Conservation (phyloP, 345 rosid genomes). For the Lepidium africanum region DNA sequence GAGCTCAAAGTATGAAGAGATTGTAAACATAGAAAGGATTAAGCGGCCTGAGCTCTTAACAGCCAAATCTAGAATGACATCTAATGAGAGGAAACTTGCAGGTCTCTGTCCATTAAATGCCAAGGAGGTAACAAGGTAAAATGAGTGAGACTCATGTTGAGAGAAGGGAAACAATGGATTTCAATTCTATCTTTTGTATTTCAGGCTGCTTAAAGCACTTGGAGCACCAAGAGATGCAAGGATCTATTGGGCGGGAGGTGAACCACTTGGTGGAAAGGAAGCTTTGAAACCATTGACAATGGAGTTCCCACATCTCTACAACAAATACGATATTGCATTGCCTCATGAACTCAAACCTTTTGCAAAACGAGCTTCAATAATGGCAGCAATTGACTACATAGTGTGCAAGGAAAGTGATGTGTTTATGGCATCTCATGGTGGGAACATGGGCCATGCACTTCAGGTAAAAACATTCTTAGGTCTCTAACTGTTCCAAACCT, state of each 20-base stretch:
- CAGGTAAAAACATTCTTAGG: conserved; percentile 42
- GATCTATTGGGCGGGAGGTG: conserved; percentile 95
- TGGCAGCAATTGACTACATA: conserved; percentile 89
- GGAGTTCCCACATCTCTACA: conserved; percentile 71
- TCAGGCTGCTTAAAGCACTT: conserved; percentile 89
- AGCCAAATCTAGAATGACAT: conserved; percentile 73
- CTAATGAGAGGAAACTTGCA: conserved; percentile 66
- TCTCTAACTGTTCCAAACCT: not conserved
- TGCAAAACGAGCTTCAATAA: conserved; percentile 59
- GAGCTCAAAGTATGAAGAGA: conserved; percentile 63
- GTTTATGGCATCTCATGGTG: conserved; percentile 98
- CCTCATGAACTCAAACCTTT: conserved; percentile 82
- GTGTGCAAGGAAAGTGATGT: conserved; percentile 81
- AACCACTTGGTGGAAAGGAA: conserved; percentile 78
- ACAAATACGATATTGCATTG: conserved; percentile 71
- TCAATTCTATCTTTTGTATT: not conserved
- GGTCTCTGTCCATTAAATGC: conserved; percentile 94
- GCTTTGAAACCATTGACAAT: conserved; percentile 57
- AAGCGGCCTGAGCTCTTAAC: conserved; percentile 85
- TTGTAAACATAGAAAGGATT: conserved; percentile 61
- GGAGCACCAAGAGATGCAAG: conserved; percentile 66
- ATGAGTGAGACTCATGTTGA: not conserved
- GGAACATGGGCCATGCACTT: conserved; percentile 93
- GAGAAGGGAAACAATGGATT: not conserved
- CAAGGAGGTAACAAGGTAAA: conserved; percentile 76